These are phyloP conservation scores for Lipomyces lipofer DNA, from an alignment of 805 yeast genomes.

Conservation along the genomic window DNA sequence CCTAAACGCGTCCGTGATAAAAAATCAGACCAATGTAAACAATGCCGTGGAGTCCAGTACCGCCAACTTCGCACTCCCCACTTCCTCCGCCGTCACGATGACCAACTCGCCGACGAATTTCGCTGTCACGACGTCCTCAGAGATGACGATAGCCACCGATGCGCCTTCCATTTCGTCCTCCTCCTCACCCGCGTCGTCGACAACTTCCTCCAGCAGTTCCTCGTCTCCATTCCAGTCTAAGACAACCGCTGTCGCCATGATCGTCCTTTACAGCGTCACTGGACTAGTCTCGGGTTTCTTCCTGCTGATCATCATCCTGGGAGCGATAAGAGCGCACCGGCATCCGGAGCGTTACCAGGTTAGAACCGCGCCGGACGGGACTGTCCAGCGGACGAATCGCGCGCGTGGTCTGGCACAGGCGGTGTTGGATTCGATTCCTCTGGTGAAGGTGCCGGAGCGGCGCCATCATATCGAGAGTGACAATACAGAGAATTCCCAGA, in stretches of 20 bases:
- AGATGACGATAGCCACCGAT: background rate
- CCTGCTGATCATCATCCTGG: conserved; percentile 37
- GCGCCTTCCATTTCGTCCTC: too few relatives aligned
- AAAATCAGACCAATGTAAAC: conserved; percentile 15
- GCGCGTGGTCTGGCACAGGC: conserved; percentile 43
- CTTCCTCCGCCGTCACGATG: background rate
- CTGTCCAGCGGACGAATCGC: conserved; percentile 27
- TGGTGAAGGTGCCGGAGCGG: conserved; percentile 33
- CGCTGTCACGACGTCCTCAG: background rate
- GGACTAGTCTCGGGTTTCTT: conserved; percentile 38
- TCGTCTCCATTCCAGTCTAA: background rate
- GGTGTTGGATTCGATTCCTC: conserved; percentile 41
- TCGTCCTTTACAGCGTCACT: conserved; percentile 36
- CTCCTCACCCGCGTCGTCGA: background rate
- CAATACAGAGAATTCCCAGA: background rate
- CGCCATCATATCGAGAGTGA: conserved; percentile 1
- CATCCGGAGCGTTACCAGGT: conserved; percentile 40
- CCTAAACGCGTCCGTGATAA: conserved; percentile 13
- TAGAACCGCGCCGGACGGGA: conserved; percentile 23
- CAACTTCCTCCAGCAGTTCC: background rate
- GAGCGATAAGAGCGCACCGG: conserved; percentile 40
- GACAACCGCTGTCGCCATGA: conserved; percentile 38
- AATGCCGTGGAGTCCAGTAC: background rate
- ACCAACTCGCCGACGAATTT: background rate
- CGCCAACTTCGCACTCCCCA: background rate